Evolutionary conservation across 306 rosid species (phyloP).

Genomic region (Lotus japonicus): DNA sequence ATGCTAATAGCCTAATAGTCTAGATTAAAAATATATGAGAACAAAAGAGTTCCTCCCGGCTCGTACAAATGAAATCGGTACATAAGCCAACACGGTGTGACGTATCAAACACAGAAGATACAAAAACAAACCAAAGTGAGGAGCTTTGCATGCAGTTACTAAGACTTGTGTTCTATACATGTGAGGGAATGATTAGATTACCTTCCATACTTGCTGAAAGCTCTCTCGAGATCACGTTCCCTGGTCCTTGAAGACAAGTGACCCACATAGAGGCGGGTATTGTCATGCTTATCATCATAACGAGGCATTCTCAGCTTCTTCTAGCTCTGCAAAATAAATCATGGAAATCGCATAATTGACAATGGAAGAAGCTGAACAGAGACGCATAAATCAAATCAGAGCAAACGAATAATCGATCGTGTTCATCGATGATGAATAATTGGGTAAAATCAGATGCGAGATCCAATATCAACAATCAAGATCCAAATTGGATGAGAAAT

Average conservation of each 20-base stretch:
- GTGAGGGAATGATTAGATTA: neutral
- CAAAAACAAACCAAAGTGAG: neutral
- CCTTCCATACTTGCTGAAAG: conserved; percentile 64
- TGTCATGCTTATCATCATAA: conserved; percentile 52
- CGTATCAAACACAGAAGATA: neutral
- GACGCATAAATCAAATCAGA: neutral
- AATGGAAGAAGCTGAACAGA: no score
- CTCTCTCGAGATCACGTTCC: conserved; percentile 51
- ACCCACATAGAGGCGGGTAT: conserved; percentile 55
- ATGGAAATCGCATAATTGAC: neutral
- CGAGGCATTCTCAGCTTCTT: conserved; percentile 48
- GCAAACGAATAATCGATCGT: neutral
- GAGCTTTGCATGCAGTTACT: neutral
- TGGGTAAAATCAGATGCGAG: no score
- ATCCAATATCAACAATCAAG: no score
- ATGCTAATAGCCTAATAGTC: no score
- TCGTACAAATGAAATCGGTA: no score
- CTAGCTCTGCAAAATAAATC: conserved; percentile 18
- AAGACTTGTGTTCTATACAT: neutral
- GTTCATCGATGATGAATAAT: neutral
- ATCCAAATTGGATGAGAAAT: neutral
- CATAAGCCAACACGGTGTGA: neutral
- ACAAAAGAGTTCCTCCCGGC: no score
- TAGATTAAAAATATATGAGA: no score
- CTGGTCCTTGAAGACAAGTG: conserved; percentile 48